phyloP scores from a whole-genome alignment of 2,329 filamentous ascomycete genomes.

The Arthrobotrys iridis region DNA sequence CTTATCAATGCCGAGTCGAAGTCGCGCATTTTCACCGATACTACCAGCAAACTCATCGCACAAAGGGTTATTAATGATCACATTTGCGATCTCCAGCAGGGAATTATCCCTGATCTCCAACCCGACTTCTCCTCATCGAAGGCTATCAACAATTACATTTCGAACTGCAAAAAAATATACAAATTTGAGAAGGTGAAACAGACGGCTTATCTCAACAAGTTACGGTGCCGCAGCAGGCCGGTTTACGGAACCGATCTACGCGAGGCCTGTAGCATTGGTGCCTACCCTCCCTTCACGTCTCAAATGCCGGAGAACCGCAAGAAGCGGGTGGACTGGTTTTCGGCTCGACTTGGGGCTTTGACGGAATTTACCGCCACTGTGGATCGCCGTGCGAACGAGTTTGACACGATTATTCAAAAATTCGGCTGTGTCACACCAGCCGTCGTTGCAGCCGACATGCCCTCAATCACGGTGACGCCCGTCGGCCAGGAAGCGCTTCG shows the following conservation, averaged over 20 bases:
- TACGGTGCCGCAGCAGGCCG: conserved; percentile 81
- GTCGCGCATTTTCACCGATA: conserved; percentile 39
- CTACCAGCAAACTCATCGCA: conserved; percentile 52
- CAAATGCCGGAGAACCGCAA: conserved; percentile 58
- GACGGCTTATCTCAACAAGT: conserved; percentile 80
- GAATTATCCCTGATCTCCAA: conserved; percentile 60
- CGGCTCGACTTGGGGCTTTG: conserved; percentile 73
- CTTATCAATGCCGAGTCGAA: conserved; percentile 65
- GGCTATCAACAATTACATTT: conserved; percentile 74
- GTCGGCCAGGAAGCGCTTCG: conserved; percentile 69
- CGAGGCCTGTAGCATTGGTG: conserved; percentile 74
- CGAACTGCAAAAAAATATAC: conserved; percentile 74
- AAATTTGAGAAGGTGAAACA: conserved; percentile 82
- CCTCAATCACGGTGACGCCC: conserved; percentile 72
- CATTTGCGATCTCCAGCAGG: conserved; percentile 44
- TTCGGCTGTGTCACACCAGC: conserved; percentile 93
- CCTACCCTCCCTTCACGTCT: conserved; percentile 64
- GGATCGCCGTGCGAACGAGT: conserved; percentile 74
- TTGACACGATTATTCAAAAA: conserved; percentile 81
- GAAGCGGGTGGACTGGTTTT: conserved; percentile 77
- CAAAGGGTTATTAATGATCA: conserved; percentile 55
- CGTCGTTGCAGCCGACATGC: conserved; percentile 82
- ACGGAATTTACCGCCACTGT: conserved; percentile 77
- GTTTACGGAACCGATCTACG: conserved; percentile 83
- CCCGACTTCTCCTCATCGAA: conserved; percentile 55